Conservation (phyloP, 2,329 filamentous ascomycete genomes). For the Leptographium wingfieldii region DNA sequence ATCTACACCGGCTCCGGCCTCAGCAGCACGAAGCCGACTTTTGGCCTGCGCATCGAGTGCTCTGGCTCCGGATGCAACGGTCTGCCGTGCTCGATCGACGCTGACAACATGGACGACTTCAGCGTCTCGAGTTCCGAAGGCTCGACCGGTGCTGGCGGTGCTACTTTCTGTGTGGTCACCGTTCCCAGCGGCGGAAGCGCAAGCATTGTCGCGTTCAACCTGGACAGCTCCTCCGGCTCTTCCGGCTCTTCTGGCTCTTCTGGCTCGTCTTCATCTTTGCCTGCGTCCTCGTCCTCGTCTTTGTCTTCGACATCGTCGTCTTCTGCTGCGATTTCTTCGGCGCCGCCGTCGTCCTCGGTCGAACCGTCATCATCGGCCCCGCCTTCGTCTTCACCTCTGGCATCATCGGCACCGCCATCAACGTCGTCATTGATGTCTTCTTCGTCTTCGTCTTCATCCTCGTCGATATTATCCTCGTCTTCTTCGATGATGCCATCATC, state of each 20-base stretch:
- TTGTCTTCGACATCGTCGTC: constrained; percentile 6
- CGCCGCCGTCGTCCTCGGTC: constrained; percentile 13
- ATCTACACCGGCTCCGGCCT: constrained; percentile 50
- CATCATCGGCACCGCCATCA: constrained; percentile 5
- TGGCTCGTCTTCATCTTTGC: background rate
- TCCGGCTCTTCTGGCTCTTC: constrained; percentile 8
- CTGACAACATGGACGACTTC: constrained; percentile 40
- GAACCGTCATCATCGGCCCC: constrained; percentile 16
- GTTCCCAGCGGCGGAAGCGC: constrained; percentile 54
- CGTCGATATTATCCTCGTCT: constrained; percentile 15
- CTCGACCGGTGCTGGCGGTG: constrained; percentile 51
- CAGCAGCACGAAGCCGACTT: constrained; percentile 45
- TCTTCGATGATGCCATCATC: constrained; percentile 8
- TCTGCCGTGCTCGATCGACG: constrained; percentile 61
- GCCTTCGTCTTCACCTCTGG: constrained; percentile 14
- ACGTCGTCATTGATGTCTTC: constrained; percentile 11
- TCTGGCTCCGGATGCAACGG: constrained; percentile 54
- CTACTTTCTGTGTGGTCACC: constrained; percentile 65
- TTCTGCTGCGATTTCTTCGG: constrained; percentile 12
- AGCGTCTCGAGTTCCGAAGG: constrained; percentile 43
- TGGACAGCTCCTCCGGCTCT: constrained; percentile 25
- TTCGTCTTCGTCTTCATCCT: constrained; percentile 14
- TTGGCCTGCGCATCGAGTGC: constrained; percentile 60
- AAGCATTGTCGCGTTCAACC: constrained; percentile 49
- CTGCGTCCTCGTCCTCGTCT: constrained; percentile 6